These are phyloP conservation scores for Naematelia encephala DNA, from an alignment of 768 basidiomycete genomes.

Conservation along the genomic window DNA sequence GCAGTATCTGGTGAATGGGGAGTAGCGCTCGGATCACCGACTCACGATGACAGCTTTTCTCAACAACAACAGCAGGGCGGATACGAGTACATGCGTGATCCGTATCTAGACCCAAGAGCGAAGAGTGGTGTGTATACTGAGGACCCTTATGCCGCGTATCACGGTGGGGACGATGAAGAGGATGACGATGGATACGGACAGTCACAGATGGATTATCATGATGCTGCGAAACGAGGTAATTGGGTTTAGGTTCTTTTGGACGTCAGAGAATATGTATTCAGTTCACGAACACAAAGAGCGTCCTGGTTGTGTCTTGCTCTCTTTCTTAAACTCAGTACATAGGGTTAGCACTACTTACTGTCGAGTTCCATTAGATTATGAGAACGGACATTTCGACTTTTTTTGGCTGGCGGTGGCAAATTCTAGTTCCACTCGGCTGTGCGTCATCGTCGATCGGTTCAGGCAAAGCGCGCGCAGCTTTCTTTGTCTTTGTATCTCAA, in stretches of 20 bases:
- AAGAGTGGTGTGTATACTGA: conserved; percentile 25
- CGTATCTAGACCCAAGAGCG: conserved; percentile 22
- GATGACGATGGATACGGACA: conserved; percentile 11
- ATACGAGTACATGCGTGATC: conserved; percentile 20
- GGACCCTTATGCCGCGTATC: conserved; percentile 41
- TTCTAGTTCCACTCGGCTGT: too few relatives aligned
- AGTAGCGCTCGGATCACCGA: conserved; percentile 33
- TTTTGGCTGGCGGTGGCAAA: too few relatives aligned
- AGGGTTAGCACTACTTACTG: too few relatives aligned
- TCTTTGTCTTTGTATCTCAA: background rate
- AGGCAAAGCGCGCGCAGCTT: background rate
- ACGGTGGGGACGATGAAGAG: conserved; percentile 16
- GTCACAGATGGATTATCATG: background rate
- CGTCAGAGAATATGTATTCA: too few relatives aligned
- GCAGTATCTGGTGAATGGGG: conserved; percentile 40
- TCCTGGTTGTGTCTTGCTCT: too few relatives aligned
- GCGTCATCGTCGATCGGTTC: background rate
- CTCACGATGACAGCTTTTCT: conserved; percentile 15
- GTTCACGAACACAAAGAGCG: too few relatives aligned
- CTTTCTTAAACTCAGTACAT: too few relatives aligned
- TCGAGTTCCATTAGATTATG: too few relatives aligned
- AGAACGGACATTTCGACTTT: too few relatives aligned
- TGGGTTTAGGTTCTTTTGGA: conserved; percentile 26
- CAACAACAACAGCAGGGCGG: conserved; percentile 9
- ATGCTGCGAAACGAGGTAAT: conserved; percentile 2